A percentile compares a stretch with the other conserved stretches of the same genome.
These are phyloP conservation scores for Agrocybe praecox DNA, from an alignment of 768 basidiomycete genomes.

Conservation along the genomic window DNA sequence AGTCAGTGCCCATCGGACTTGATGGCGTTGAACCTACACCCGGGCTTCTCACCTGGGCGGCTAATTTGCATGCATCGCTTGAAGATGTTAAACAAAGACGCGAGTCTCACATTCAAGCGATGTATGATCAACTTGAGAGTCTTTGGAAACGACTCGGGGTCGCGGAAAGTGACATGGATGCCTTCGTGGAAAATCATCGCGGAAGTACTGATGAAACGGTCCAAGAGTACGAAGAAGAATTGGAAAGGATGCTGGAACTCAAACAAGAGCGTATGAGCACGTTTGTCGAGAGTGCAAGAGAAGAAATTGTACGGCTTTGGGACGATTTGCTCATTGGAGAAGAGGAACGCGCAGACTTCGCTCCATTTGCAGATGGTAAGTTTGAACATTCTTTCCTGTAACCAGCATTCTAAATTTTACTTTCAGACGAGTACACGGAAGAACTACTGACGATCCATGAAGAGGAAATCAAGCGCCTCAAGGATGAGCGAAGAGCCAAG, in stretches of 20 bases:
- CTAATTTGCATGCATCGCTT: slow-evolving; percentile 55
- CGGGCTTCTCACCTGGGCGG: slow-evolving; percentile 75
- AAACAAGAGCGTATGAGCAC: slow-evolving; percentile 86
- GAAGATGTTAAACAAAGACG: slow-evolving; percentile 74
- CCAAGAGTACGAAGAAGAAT: slow-evolving; percentile 84
- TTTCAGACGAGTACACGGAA: slow-evolving; percentile 82
- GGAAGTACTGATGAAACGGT: slow-evolving; percentile 82
- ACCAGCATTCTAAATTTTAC: slow-evolving; percentile 8
- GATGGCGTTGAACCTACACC: slow-evolving; percentile 80
- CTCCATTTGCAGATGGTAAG: slow-evolving; percentile 82
- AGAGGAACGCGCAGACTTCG: slow-evolving; percentile 79
- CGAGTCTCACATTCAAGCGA: slow-evolving; percentile 85
- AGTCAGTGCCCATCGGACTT: slow-evolving; percentile 51
- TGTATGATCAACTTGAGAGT: slow-evolving; percentile 92
- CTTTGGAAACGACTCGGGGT: slow-evolving; percentile 90
- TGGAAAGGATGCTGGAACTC: slow-evolving; percentile 87
- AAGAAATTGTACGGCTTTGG: slow-evolving; percentile 83
- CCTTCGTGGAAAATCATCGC: slow-evolving; percentile 86
- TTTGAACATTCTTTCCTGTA: background rate
- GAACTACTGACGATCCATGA: slow-evolving; percentile 86
- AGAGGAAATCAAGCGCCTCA: slow-evolving; percentile 78
- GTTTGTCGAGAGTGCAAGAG: slow-evolving; percentile 81
- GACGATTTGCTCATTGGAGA: slow-evolving; percentile 85
- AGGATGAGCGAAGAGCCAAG: slow-evolving; percentile 82
- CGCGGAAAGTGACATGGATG: slow-evolving; percentile 78